phyloP scores from a whole-genome alignment of 257 asterid genomes.

The Linaria vulgaris region DNA sequence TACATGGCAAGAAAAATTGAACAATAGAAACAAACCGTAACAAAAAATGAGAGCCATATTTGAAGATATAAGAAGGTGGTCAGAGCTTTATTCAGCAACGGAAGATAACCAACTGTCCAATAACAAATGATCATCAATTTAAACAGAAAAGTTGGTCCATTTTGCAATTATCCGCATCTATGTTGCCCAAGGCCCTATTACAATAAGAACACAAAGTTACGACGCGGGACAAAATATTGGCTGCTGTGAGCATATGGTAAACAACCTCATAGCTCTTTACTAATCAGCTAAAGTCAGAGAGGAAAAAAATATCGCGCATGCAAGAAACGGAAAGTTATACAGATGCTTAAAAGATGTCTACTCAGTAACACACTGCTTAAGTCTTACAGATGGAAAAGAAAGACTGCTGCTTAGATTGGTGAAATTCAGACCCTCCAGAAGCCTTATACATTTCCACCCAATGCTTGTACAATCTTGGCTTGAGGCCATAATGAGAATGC shows the following conservation, averaged over 20 bases:
- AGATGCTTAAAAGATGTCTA: conserved; percentile 12
- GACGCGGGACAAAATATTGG: background rate
- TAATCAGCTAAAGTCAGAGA: conserved; percentile 7
- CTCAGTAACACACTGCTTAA: conserved; percentile 13
- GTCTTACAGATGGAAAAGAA: conserved; percentile 82
- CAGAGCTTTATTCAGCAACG: too few relatives aligned
- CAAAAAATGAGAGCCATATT: too few relatives aligned
- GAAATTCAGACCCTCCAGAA: conserved; percentile 63
- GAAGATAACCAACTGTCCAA: too few relatives aligned
- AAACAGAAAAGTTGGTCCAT: background rate
- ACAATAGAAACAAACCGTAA: too few relatives aligned
- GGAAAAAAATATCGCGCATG: background rate
- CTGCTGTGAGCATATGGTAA: conserved; percentile 2
- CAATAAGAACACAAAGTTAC: background rate
- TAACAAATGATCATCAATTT: too few relatives aligned
- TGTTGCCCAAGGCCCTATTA: background rate
- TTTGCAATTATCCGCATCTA: background rate
- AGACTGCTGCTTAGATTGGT: conserved; percentile 56
- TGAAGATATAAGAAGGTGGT: too few relatives aligned
- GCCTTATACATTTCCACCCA: conserved; percentile 63
- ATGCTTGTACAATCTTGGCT: conserved; percentile 69
- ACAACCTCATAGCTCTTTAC: background rate
- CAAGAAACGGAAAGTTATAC: conserved; percentile 8
- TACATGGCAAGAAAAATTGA: too few relatives aligned
- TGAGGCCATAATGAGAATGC: conserved; percentile 46